Base-by-base conservation (phyloP, 148 eudicot genomes). In the Euryodendron excelsum region DNA sequence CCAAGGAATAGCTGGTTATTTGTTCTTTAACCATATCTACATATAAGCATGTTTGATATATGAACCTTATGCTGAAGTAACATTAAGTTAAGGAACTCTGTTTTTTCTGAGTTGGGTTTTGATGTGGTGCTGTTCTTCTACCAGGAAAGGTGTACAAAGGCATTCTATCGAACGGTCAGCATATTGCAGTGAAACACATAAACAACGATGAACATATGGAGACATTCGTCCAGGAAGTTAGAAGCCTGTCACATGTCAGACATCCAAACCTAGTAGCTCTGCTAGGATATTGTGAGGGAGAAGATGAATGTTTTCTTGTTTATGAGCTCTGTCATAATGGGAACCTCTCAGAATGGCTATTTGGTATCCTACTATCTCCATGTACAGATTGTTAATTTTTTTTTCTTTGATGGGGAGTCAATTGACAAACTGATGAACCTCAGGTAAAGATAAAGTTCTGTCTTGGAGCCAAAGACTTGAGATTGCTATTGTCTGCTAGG, bases 331-430 rank as follows among this genome's bases (percentile, higher is more conserved):
- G 89, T 77, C 83, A 86, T 30, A 80, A 80, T 69, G 89, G 91
- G 36, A 88, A 86, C 72, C 91, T 88, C 62, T 88, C 91, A 21
- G 81, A 86, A 37, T 88, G 91, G 91, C 73, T 88, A 77, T 88
- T 86, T 52, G 87, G 89, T 86, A 86, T 14, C 55, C 45, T 66
- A 21, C 31, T 39, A 21, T 53, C 41, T 53, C 6, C 13, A 76
- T 31, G n/a, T n/a, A n/a, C n/a, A n/a, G n/a, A n/a, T 12, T 4
- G 5, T 69, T 3, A 13, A 55, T 5, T 5, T 31, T 3, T 45
- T 44, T 23, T 41, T 30, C 47, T 14, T 28, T 21, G 23, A 3
- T 14, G 9, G 20, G 27, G 37, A 47, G 18, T 23, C 30, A 72
- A 47, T 59, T 52, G 63, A 36, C 11, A 3, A 45, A 39, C 0